These are phyloP conservation scores for Phytophthora pisi DNA, from an alignment of 352 stramenopile genomes.

Conservation along the genomic window DNA sequence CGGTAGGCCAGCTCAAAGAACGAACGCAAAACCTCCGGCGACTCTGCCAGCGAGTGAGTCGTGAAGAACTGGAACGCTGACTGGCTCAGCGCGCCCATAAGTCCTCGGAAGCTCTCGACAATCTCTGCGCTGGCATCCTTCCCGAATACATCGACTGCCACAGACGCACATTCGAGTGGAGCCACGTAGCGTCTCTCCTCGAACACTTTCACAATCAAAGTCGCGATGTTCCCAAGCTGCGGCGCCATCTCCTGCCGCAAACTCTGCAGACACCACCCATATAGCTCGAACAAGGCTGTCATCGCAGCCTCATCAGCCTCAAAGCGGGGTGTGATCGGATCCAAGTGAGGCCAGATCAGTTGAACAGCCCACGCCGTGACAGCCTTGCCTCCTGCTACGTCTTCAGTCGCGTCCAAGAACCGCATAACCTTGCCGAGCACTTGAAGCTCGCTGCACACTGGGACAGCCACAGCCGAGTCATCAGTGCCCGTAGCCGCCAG, in stretches of 20 bases:
- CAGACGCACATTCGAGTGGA: slow-evolving; percentile 67
- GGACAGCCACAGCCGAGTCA: slow-evolving; percentile 20
- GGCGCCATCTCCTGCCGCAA: slow-evolving; percentile 59
- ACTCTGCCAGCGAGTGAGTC: slow-evolving; percentile 58
- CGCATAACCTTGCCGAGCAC: slow-evolving; percentile 70
- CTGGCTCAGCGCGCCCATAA: slow-evolving; percentile 66
- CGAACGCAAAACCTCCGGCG: slow-evolving; percentile 63
- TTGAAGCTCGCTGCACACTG: slow-evolving; percentile 66
- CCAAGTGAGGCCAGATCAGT: slow-evolving; percentile 64
- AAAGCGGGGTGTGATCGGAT: slow-evolving; percentile 46
- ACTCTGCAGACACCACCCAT: slow-evolving; percentile 77
- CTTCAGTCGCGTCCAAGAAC: slow-evolving; percentile 64
- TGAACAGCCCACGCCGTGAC: slow-evolving; percentile 58
- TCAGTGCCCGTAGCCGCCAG: slow-evolving; percentile 26
- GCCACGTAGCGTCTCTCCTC: slow-evolving; percentile 56
- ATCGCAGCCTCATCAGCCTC: slow-evolving; percentile 51
- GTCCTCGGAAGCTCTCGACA: slow-evolving; percentile 54
- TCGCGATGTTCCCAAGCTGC: slow-evolving; percentile 56
- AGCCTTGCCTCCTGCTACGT: slow-evolving; percentile 51
- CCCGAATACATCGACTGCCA: slow-evolving; percentile 74
- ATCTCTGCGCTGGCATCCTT: slow-evolving; percentile 49
- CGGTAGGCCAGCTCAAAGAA: slow-evolving; percentile 77
- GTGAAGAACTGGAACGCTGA: slow-evolving; percentile 74
- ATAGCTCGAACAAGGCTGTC: slow-evolving; percentile 69
- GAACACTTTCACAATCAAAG: slow-evolving; percentile 67